These are phyloP conservation scores for Hysterium pulicare DNA, from an alignment of 2,329 filamentous ascomycete genomes.

Conservation along the genomic window DNA sequence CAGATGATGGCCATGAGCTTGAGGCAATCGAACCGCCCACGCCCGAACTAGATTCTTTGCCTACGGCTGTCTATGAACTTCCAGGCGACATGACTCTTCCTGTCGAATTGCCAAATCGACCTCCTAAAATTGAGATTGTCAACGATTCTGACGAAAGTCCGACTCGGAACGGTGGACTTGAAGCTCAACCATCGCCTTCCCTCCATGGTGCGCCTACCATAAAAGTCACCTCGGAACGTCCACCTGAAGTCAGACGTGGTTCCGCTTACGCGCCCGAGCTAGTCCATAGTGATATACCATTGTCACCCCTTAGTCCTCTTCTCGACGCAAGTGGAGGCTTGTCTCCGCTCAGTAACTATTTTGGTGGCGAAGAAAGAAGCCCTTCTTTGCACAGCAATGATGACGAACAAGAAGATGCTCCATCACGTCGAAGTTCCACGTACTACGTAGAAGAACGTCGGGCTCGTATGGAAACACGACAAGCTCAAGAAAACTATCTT, in stretches of 20 bases:
- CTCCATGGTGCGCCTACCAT: constrained; percentile 11
- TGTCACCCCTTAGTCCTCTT: constrained; percentile 16
- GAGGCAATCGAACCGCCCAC: constrained; percentile 12
- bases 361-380: constrained; percentile 3
- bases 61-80: constrained; percentile 21
- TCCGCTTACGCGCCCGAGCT: constrained; percentile 48
- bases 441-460: constrained; percentile 27
- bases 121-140: constrained; percentile 26
- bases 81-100: constrained; percentile 25
- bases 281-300: constrained; percentile 20
- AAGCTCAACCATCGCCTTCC: background rate
- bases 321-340: constrained; percentile 12
- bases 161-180: background rate
- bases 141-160: constrained; percentile 4
- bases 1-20: constrained; percentile 26
- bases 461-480: constrained; percentile 27
- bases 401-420: background rate
- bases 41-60: constrained; percentile 21
- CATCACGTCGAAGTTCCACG: constrained; percentile 21
- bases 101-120: constrained; percentile 23
- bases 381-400: constrained; percentile 1
- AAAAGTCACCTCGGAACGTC: constrained; percentile 30
- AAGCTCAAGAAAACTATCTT: constrained; percentile 35
- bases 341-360: constrained; percentile 12
- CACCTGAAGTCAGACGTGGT: constrained; percentile 35